Evolutionary conservation across 768 basidiomycete genomes (phyloP), one percentile per base, ranked within the genome.

Genomic region (Termitomyces sp.): DNA sequence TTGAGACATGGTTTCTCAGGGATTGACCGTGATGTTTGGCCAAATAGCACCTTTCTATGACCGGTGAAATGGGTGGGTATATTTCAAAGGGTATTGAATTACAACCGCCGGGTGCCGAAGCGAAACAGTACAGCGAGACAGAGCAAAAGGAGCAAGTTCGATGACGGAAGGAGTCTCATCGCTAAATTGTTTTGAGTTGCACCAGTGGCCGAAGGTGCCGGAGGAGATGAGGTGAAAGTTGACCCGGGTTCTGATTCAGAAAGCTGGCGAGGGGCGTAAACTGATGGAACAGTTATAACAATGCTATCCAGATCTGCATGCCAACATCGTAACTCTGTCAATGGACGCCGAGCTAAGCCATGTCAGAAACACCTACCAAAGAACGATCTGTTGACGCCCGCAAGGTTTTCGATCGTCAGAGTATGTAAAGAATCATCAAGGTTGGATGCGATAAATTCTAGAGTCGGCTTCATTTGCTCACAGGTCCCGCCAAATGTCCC

Each of bases 401-500:
- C 76, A 29, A 76, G 65, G 56, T 81, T 82, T 46, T 65, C 66
- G 9, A 82, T 67, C 14, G 59, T 77, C 49, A 82, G 60, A 0
- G 71, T 76, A 57, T 82, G 81, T 38, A 69, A 49, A 8, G 73
- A 72, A 32, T 65, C 66, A 34, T 74, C 73, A 50, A 82, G 72
- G 49, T 81, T 81, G 10, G 75, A 76, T 4, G 77, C 78, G 38
- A 82, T 70, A 62, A 73, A 82, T 57, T 73, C 70, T 47, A 82
- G 67, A 0, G 78, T 75, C 1, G 81, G 80, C 51, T 73, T 69
- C 62, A 76, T 75, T 66, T 82, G 76, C 65, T 82, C 81, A 69
- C 80, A 82, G 15, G 78, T 79, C 68, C 66, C 51, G 0, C 76
- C 79, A 51, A 76, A 82, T 2, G 73, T 76, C 6, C 80, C 78